phyloP scores from a whole-genome alignment of 345 rosid species.

The Melaleuca quinquenervia region DNA sequence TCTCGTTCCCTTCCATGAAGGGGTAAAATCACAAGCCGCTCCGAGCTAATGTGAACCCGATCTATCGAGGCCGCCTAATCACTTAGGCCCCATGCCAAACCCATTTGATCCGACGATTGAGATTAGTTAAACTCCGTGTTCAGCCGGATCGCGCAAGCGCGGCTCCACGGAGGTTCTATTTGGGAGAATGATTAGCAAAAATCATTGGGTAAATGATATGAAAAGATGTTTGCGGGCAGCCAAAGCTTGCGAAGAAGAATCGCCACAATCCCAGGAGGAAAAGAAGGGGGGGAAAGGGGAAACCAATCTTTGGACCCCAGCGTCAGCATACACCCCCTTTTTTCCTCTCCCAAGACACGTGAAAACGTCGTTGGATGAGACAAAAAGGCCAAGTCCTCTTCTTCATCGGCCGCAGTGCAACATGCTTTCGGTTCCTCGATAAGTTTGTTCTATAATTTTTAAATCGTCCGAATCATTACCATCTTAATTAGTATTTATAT shows the following conservation, averaged over 20 bases:
- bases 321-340: neutral
- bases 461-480: neutral
- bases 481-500: neutral
- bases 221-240: neutral
- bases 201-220: neutral
- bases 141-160: accelerated
- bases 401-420: neutral
- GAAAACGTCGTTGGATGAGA: neutral
- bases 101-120: neutral
- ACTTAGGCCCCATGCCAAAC: accelerated
- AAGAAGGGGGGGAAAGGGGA: neutral
- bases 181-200: neutral
- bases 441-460: neutral
- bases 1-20: neutral
- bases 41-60: neutral
- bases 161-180: neutral
- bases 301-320: neutral
- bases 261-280: neutral
- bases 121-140: neutral
- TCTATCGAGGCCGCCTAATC: neutral
- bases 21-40: neutral
- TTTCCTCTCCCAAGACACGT: neutral
- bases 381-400: neutral
- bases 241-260: neutral
- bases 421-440: neutral